These are phyloP conservation scores for Primulina tabacum DNA, from an alignment of 257 asterid species.

Conservation along the genomic window DNA sequence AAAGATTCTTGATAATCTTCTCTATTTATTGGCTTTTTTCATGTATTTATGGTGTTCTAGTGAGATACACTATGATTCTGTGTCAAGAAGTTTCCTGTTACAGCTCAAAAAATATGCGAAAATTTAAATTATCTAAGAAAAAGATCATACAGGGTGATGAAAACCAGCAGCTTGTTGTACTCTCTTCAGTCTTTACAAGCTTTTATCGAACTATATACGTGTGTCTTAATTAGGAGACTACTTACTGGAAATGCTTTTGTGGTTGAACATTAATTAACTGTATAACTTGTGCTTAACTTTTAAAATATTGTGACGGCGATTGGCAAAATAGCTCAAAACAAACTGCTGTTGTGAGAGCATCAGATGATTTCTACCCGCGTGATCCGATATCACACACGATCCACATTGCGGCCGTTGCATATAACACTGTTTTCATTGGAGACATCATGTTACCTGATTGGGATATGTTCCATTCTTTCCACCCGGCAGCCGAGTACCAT, in stretches of 20 bases:
- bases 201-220: too few species aligned
- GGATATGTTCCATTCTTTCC: constrained; percentile 61
- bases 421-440: constrained; percentile 70
- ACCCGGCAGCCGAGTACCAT: constrained; percentile 59
- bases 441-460: constrained; percentile 70
- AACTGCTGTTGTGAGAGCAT: constrained; percentile 75
- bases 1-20: background rate
- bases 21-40: background rate
- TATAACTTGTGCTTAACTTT: background rate
- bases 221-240: too few species aligned
- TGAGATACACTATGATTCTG: too few species aligned
- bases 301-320: background rate
- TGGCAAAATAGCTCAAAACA: constrained; percentile 69
- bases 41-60: too few species aligned
- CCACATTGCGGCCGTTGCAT: constrained; percentile 80
- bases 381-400: constrained; percentile 80
- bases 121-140: background rate
- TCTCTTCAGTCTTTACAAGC: too few species aligned
- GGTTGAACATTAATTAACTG: background rate
- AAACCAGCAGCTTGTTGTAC: too few species aligned
- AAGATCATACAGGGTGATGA: background rate
- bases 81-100: background rate
- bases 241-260: background rate
- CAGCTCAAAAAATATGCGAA: too few species aligned
- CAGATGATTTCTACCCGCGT: constrained; percentile 80